These are phyloP conservation scores for Scleroderma bovista DNA, from an alignment of 768 basidiomycete genomes.

Conservation along the genomic window DNA sequence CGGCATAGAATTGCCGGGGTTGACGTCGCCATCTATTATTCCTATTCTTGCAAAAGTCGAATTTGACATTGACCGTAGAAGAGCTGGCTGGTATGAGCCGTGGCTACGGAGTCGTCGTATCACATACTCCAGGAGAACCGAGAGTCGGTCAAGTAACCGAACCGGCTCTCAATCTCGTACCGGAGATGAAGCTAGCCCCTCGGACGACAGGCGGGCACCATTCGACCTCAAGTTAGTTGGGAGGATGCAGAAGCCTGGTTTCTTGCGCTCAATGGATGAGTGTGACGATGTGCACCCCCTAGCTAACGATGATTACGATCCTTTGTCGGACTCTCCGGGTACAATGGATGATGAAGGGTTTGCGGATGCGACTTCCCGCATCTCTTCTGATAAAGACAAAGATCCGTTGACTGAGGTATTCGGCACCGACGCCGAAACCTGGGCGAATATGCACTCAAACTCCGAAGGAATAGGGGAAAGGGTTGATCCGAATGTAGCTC, in stretches of 20 bases:
- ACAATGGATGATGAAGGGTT: slow-evolving; percentile 27
- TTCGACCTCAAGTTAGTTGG: slow-evolving; percentile 49
- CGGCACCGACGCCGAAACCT: slow-evolving; percentile 60
- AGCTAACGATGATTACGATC: slow-evolving; percentile 20
- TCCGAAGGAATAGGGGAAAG: slow-evolving; percentile 22
- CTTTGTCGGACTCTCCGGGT: slow-evolving; percentile 23
- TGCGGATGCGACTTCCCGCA: slow-evolving; percentile 34
- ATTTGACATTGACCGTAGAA: slow-evolving; percentile 83
- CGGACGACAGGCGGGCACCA: slow-evolving; percentile 33
- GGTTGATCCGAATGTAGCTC: slow-evolving; percentile 40
- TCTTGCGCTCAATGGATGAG: slow-evolving; percentile 21
- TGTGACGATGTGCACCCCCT: slow-evolving; percentile 26
- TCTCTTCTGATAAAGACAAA: slow-evolving; percentile 29
- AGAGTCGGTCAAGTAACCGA: slow-evolving; percentile 33
- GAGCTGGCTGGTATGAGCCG: slow-evolving; percentile 81
- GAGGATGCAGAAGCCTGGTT: slow-evolving; percentile 39
- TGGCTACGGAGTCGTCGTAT: slow-evolving; percentile 66
- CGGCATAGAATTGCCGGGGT: slow-evolving; percentile 61
- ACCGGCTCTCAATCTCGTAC: slow-evolving; percentile 17
- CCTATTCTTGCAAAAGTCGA: slow-evolving; percentile 92
- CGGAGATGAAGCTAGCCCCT: slow-evolving; percentile 14
- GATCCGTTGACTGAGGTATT: slow-evolving; percentile 61
- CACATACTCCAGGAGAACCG: slow-evolving; percentile 55
- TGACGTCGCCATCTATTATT: slow-evolving; percentile 57
- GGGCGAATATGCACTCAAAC: slow-evolving; percentile 48